Evolutionary conservation across 2,329 filamentous ascomycete genomes (phyloP).

Genomic region (Colletotrichum gigasporum): DNA sequence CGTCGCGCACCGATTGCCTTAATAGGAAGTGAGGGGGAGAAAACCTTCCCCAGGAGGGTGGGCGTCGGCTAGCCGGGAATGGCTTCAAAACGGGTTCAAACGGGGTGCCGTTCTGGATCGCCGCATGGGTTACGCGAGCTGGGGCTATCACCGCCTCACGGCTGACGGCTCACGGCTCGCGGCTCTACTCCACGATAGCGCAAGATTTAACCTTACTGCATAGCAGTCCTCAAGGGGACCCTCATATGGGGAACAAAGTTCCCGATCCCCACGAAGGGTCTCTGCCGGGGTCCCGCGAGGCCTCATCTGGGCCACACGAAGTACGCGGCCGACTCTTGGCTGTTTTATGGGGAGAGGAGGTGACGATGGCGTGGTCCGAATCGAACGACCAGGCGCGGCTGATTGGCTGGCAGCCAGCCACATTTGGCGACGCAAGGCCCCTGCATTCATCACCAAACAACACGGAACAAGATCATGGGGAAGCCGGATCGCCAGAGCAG

Average conservation of each 20-base stretch:
- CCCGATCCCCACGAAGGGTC: slow-evolving; percentile 2
- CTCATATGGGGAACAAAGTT: not conserved
- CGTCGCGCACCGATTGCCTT: slow-evolving; percentile 1
- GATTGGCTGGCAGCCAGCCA: slow-evolving; percentile 13
- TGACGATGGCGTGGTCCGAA: not conserved
- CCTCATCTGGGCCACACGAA: not conserved
- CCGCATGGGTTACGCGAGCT: slow-evolving; percentile 9
- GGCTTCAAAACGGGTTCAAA: slow-evolving; percentile 12
- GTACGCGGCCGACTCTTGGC: slow-evolving; percentile 4
- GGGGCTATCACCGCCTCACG: not conserved
- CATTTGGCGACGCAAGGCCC: not conserved
- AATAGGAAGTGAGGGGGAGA: slow-evolving; percentile 16
- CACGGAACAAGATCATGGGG: not conserved
- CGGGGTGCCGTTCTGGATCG: slow-evolving; percentile 11
- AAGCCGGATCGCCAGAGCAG: not conserved
- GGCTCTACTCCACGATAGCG: not conserved
- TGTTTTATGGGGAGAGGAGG: not conserved
- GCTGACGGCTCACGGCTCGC: slow-evolving; percentile 1
- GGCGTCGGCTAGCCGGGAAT: slow-evolving; percentile 1
- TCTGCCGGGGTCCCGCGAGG: not conserved
- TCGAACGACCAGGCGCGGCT: not conserved
- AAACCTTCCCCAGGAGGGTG: slow-evolving; percentile 15
- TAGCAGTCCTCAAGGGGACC: not conserved
- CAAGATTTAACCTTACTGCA: slow-evolving; percentile 13
- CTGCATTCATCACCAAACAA: slow-evolving; percentile 6